phyloP scores from a whole-genome alignment of 306 rosid species.

The Vigna angularis region DNA sequence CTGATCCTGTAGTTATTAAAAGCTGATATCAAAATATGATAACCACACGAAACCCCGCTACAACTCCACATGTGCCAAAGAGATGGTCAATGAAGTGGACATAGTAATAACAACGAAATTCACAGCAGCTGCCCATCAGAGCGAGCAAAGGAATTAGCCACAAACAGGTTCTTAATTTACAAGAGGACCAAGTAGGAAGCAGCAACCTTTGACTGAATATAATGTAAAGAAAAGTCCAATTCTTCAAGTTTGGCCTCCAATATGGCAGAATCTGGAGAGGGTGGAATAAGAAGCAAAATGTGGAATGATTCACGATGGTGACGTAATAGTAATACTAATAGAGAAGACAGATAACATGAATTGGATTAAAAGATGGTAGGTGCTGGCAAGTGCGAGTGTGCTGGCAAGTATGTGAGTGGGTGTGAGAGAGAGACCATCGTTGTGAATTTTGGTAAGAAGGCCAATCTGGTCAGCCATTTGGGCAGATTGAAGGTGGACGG shows the following conservation, averaged over 20 bases:
- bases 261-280: slow-evolving; percentile 58
- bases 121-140: slow-evolving; percentile 1
- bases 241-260: slow-evolving; percentile 65
- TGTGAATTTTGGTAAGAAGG: slow-evolving; percentile 51
- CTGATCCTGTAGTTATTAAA: slow-evolving; percentile 56
- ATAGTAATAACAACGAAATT: neutral
- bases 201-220: slow-evolving; percentile 64
- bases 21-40: slow-evolving; percentile 34
- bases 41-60: neutral
- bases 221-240: slow-evolving; percentile 60
- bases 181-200: slow-evolving; percentile 19
- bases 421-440: slow-evolving; percentile 54
- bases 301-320: neutral
- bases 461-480: slow-evolving; percentile 56
- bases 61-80: neutral
- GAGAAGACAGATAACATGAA: slow-evolving; percentile 17
- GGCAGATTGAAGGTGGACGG: slow-evolving; percentile 56
- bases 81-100: neutral
- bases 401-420: no score
- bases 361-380: neutral
- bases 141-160: neutral
- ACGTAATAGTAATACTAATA: neutral
- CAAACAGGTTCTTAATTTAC: slow-evolving; percentile 5
- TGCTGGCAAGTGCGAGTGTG: no score
- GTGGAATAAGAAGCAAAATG: slow-evolving; percentile 11